Conservation (phyloP, 1,284 basidiomycete genomes). For the Chondrostereum purpureum region DNA sequence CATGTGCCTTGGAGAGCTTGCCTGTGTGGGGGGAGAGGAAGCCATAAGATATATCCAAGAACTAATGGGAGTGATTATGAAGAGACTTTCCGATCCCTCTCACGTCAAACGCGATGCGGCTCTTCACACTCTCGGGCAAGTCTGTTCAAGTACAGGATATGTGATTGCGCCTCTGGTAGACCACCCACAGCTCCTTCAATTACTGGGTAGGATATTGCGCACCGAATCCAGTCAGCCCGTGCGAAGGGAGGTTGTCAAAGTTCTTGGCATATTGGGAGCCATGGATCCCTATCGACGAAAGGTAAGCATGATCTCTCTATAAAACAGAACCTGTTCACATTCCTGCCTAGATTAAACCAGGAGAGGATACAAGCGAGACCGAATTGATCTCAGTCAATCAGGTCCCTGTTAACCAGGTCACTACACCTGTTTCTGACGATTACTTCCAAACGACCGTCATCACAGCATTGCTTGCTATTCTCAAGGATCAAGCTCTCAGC, state of each 20-base stretch:
- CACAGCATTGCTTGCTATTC: slow-evolving; percentile 80
- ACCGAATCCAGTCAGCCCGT: slow-evolving; percentile 75
- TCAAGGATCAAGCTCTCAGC: slow-evolving; percentile 84
- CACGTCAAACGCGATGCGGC: slow-evolving; percentile 90
- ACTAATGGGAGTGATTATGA: slow-evolving; percentile 87
- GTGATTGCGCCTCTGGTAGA: slow-evolving; percentile 90
- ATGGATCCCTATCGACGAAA: slow-evolving; percentile 95
- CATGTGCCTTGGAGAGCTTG: slow-evolving; percentile 91
- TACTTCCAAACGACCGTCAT: slow-evolving; percentile 98
- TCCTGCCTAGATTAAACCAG: slow-evolving; percentile 50
- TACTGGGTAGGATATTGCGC: slow-evolving; percentile 82
- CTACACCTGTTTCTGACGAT: slow-evolving; percentile 72
- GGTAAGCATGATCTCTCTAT: slow-evolving; percentile 34
- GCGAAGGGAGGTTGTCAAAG: slow-evolving; percentile 88
- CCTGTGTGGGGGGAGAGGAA: slow-evolving; percentile 92
- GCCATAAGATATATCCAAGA: slow-evolving; percentile 78
- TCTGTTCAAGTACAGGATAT: slow-evolving; percentile 94
- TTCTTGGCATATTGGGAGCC: slow-evolving; percentile 95
- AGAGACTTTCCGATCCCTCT: slow-evolving; percentile 83
- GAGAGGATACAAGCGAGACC: slow-evolving; percentile 76
- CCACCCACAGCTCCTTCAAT: slow-evolving; percentile 84
- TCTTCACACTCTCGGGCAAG: slow-evolving; percentile 87
- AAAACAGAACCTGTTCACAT: slow-evolving; percentile 6
- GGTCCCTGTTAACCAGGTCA: slow-evolving; percentile 39
- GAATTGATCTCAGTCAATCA: slow-evolving; percentile 57